phyloP scores from a whole-genome alignment of 768 basidiomycete genomes.

The Fistulinella prunicolor region DNA sequence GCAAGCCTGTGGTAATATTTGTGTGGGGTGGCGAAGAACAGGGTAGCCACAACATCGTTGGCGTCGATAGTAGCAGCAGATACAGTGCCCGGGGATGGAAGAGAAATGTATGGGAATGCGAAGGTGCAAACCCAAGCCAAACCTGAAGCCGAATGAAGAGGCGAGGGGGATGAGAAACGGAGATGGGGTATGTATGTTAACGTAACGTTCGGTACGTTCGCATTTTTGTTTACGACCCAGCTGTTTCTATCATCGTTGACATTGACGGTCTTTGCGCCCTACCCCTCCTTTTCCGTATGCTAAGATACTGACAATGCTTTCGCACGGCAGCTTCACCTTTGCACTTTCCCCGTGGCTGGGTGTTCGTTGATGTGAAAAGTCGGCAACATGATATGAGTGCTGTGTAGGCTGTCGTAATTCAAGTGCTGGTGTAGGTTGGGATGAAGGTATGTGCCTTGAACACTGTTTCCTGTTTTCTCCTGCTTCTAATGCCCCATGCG shows the following conservation, averaged over 20 bases:
- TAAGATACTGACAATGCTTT: slow-evolving; percentile 11
- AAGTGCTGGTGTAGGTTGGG: too few species aligned
- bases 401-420: too few species aligned
- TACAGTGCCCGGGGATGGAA: neutral
- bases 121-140: slow-evolving; percentile 15
- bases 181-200: slow-evolving; percentile 5
- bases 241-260: too few species aligned
- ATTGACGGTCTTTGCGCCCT: too few species aligned
- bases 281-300: neutral
- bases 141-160: slow-evolving; percentile 10
- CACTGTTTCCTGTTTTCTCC: too few species aligned
- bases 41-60: slow-evolving; percentile 4
- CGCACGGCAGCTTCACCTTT: slow-evolving; percentile 70
- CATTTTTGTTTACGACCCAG: too few species aligned
- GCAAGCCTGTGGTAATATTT: slow-evolving; percentile 2
- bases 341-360: slow-evolving; percentile 72
- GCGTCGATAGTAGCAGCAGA: neutral
- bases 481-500: too few species aligned
- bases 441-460: too few species aligned
- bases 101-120: neutral
- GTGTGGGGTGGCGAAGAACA: slow-evolving; percentile 14
- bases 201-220: neutral
- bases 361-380: slow-evolving; percentile 71
- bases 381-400: too few species aligned
- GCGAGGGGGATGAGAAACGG: slow-evolving; percentile 12